These are phyloP conservation scores for Ascochyta clinopodiicola DNA, from an alignment of 2,329 filamentous ascomycete species.

Conservation along the genomic window DNA sequence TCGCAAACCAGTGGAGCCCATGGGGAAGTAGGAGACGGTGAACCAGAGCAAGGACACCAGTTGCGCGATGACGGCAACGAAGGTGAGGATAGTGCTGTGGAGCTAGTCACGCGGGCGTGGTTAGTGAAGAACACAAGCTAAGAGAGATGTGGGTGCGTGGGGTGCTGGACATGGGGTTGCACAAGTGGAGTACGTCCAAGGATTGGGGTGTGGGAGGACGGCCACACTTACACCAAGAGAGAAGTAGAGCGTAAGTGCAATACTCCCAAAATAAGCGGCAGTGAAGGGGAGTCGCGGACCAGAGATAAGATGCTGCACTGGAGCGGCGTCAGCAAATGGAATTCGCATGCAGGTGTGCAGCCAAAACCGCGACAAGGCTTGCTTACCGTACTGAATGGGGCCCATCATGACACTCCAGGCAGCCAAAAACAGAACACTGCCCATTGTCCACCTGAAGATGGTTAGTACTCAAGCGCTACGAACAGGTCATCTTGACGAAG, in stretches of 20 bases:
- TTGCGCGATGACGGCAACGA: slow-evolving; percentile 84
- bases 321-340: slow-evolving; percentile 24
- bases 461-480: slow-evolving; percentile 46
- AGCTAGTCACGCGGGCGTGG: slow-evolving; percentile 57
- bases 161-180: slow-evolving; percentile 29
- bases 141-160: slow-evolving; percentile 31
- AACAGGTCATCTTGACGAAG: slow-evolving; percentile 36
- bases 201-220: slow-evolving; percentile 17
- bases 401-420: slow-evolving; percentile 97
- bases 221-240: slow-evolving; percentile 79
- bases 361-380: slow-evolving; percentile 33
- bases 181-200: slow-evolving; percentile 29
- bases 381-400: slow-evolving; percentile 72
- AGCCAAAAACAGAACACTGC: slow-evolving; percentile 84
- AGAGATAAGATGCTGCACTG: slow-evolving; percentile 80
- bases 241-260: slow-evolving; percentile 88
- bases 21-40: slow-evolving; percentile 95
- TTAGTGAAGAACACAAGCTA: slow-evolving; percentile 40
- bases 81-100: slow-evolving; percentile 81
- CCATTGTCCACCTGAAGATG: slow-evolving; percentile 84
- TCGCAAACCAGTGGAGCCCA: slow-evolving; percentile 88
- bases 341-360: slow-evolving; percentile 14
- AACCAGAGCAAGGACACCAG: slow-evolving; percentile 88
- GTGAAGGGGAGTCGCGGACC: slow-evolving; percentile 88
- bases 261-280: slow-evolving; percentile 92